Evolutionary conservation across 2,329 filamentous ascomycete genomes (phyloP).

Genomic region (Xylaria arbuscula): DNA sequence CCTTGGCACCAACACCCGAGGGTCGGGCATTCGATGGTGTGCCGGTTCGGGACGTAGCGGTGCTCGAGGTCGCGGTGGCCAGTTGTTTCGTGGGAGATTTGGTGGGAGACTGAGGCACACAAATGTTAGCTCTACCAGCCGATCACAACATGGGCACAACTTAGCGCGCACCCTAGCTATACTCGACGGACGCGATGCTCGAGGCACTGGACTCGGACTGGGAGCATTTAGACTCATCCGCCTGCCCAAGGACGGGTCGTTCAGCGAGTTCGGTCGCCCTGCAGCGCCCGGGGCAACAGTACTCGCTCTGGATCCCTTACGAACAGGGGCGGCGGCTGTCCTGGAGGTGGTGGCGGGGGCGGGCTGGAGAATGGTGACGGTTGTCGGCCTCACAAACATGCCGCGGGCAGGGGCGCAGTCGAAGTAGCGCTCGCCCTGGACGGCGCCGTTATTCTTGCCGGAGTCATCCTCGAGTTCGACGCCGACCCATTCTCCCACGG

Average conservation of each 20-base stretch:
- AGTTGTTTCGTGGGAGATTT: conserved; percentile 85
- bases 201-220: conserved; percentile 77
- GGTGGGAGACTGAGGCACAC: conserved; percentile 70
- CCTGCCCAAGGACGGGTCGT: conserved; percentile 67
- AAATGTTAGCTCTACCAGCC: conserved; percentile 13
- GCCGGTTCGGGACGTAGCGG: conserved; percentile 70
- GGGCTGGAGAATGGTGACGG: conserved; percentile 67
- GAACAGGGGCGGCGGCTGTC: conserved; percentile 54
- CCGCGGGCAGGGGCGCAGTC: conserved; percentile 79
- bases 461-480: conserved; percentile 84
- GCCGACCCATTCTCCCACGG: conserved; percentile 86
- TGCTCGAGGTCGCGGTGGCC: conserved; percentile 63
- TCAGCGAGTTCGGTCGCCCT: conserved; percentile 62
- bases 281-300: conserved; percentile 46
- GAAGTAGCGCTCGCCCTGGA: conserved; percentile 89
- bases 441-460: conserved; percentile 94
- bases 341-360: conserved; percentile 59
- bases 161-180: conserved; percentile 64
- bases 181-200: conserved; percentile 65
- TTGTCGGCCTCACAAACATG: conserved; percentile 86
- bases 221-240: conserved; percentile 77
- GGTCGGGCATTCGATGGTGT: conserved; percentile 70
- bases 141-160: not conserved
- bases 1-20: conserved; percentile 59
- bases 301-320: conserved; percentile 52